Evolutionary conservation across 805 yeast genomes (phyloP).

Genomic region (Metschnikowia drakensbergensis): DNA sequence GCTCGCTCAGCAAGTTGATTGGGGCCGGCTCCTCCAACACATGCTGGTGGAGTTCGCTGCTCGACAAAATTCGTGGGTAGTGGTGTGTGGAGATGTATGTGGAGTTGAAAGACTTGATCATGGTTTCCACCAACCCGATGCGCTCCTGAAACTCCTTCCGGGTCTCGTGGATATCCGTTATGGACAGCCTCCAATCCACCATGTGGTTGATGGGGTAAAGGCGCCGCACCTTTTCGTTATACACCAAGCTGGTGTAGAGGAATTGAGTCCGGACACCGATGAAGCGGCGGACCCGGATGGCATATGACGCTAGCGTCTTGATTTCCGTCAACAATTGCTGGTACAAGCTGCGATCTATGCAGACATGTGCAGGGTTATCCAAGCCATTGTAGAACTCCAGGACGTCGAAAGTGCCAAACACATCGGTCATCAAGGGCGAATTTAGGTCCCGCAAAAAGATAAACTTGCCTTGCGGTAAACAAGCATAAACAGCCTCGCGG

Average conservation of each 20-base stretch:
- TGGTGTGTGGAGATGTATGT: slow-evolving; percentile 13
- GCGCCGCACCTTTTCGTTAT: slow-evolving; percentile 20
- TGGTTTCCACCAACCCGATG: slow-evolving; percentile 24
- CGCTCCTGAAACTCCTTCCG: slow-evolving; percentile 22
- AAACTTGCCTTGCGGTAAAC: slow-evolving; percentile 39
- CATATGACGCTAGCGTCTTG: slow-evolving; percentile 25
- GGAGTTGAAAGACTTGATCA: slow-evolving; percentile 17
- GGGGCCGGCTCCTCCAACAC: not conserved
- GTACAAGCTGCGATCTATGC: slow-evolving; percentile 17
- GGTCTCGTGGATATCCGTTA: slow-evolving; percentile 23
- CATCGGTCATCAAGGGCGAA: slow-evolving; percentile 38
- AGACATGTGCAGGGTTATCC: slow-evolving; percentile 14
- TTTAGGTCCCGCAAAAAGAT: slow-evolving; percentile 40
- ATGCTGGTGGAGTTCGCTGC: not conserved
- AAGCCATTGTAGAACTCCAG: slow-evolving; percentile 23
- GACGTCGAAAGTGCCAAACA: slow-evolving; percentile 24
- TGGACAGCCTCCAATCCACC: slow-evolving; percentile 26
- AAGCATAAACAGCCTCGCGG: slow-evolving; percentile 32
- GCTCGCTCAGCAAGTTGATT: not conserved
- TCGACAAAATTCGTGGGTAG: slow-evolving; percentile 11
- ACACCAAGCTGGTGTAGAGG: slow-evolving; percentile 29
- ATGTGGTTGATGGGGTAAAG: slow-evolving; percentile 23
- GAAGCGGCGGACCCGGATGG: slow-evolving; percentile 29
- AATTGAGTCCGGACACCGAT: slow-evolving; percentile 26
- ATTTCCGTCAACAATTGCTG: slow-evolving; percentile 14